phyloP scores from a whole-genome alignment of 208 protist genomes.

The Trypanosoma grayi region DNA sequence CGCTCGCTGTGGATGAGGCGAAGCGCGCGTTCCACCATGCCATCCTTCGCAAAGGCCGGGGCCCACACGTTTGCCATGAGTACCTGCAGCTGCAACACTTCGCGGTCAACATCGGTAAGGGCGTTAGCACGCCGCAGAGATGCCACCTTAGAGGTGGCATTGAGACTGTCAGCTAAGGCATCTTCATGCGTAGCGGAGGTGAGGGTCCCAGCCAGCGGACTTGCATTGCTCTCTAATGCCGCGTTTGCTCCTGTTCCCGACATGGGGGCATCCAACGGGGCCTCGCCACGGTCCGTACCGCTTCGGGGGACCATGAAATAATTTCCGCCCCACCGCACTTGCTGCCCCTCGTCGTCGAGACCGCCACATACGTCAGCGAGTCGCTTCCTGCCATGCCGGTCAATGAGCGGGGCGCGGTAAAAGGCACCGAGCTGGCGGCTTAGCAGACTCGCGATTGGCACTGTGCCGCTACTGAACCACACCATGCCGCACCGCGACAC shows the following conservation, averaged over 20 bases:
- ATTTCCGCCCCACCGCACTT: constrained; percentile 8
- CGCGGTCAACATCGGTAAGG: constrained; percentile 20
- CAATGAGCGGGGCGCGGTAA: constrained; percentile 19
- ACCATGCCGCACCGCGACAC: constrained; percentile 99
- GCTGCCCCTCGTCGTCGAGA: background rate
- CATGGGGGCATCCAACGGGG: background rate
- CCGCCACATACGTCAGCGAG: background rate
- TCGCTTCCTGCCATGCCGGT: constrained; percentile 10
- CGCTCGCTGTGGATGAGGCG: constrained; percentile 43
- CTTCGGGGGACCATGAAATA: constrained; percentile 9
- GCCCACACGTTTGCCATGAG: constrained; percentile 77
- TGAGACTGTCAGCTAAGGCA: background rate
- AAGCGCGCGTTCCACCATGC: constrained; percentile 81
- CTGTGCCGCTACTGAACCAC: constrained; percentile 97
- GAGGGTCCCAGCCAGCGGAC: background rate
- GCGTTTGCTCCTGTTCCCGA: background rate
- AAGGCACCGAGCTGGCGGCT: constrained; percentile 6
- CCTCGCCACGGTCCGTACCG: background rate
- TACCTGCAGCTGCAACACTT: constrained; percentile 81
- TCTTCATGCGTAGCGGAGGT: background rate
- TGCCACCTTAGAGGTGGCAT: background rate
- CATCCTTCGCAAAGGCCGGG: constrained; percentile 77
- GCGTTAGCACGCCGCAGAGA: background rate
- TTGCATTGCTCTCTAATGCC: background rate
- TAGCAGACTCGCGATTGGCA: constrained; percentile 86